Percentiles rank a stretch among this genome's conserved stretches.
phyloP scores from a whole-genome alignment of 2,329 filamentous ascomycete genomes.

The Fusarium sp. region DNA sequence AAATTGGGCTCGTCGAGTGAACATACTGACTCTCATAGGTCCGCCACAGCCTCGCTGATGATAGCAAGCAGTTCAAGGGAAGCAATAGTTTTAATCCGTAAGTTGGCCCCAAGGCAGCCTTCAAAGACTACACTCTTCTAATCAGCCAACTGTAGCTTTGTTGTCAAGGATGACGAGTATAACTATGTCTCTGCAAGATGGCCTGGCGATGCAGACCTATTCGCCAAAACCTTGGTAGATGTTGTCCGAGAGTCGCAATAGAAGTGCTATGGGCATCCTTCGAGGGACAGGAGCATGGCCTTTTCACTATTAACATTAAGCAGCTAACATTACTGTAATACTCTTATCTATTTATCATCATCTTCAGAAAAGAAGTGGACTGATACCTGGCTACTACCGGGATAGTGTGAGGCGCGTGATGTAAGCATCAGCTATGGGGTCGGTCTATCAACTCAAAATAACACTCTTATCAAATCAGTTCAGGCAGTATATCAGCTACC shows the following conservation, averaged over 20 bases:
- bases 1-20: not conserved
- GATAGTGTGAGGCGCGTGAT: no score
- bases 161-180: not conserved
- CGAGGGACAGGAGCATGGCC: no score
- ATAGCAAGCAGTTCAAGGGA: not conserved
- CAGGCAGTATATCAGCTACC: no score
- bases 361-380: no score
- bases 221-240: not conserved
- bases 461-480: no score
- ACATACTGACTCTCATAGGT: not conserved
- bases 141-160: fast-evolving
- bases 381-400: no score
- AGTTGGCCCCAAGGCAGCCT: fast-evolving
- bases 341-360: no score
- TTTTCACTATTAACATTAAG: no score
- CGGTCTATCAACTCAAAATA: no score
- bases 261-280: no score
- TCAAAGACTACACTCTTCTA: fast-evolving
- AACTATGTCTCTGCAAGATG: not conserved
- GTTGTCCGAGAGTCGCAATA: not conserved
- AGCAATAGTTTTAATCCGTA: not conserved
- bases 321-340: no score
- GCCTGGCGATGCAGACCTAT: not conserved
- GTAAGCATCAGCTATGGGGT: no score
- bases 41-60: not conserved